Evolutionary conservation across 2,329 filamentous ascomycete genomes (phyloP), one percentile per base, ranked within the genome.

Genomic region (Epichloe festucae): DNA sequence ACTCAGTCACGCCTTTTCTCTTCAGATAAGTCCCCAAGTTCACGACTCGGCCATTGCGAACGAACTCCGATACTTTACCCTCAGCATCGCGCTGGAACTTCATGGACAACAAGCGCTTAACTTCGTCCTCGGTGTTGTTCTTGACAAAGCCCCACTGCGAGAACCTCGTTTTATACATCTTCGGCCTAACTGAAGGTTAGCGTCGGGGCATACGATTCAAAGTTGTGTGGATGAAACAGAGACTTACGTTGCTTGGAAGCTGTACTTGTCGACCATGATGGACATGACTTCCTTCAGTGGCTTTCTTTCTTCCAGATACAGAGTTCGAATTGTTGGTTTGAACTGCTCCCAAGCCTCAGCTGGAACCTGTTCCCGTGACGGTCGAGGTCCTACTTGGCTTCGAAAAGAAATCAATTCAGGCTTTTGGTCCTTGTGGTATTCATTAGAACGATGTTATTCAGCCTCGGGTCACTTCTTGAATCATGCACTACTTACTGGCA

Each of bases 91-190:
- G 72, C 57, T 76, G 72, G 45, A 75, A 74, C 54, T 76, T 76
- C 62, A 75, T 72, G 40, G 72, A 73, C 8, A 77, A 62, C 48
- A 77, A 63, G 17, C 70, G 66, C 58, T 75, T 74, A 7, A 76
- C 73, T 52, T 76, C 74, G 27, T 75, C 73, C 53, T 76, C 74
- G 42, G 73, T 76, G 54, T 76, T 76, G 53, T 77, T 76, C 63
- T 77, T 77, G 41, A 73, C 73, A 54, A 77, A 77, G 0, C 73
- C 73, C 74, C 74, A 77, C 54, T 76, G 73, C 14, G 74, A 74
- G 57, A 76, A 76, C 23, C 74, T 66, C n/a, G 73, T 75, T 58
- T 77, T 77, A 61, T 77, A 77, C 74, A 77, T 77, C 56, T 76
- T 75, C 17, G 74, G 72, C 17, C 74, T 76, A 47, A 4, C 21